Evolutionary conservation across 257 asterid genomes (phyloP).

Genomic region (Solanum megistacrolobum): DNA sequence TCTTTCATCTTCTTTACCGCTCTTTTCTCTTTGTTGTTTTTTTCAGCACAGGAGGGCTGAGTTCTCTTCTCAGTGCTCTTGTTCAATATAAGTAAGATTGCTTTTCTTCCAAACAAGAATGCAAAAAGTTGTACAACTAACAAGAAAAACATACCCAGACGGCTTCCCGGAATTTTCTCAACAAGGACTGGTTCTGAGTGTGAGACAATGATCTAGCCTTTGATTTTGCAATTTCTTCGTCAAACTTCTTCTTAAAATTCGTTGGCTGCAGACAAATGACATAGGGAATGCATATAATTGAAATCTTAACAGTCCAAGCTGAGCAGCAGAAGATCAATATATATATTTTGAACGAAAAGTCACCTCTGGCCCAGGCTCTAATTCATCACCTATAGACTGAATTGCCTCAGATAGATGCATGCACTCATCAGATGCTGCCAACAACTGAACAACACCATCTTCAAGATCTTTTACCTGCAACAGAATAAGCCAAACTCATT

Average conservation of each 20-base stretch:
- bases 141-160: slow-evolving; percentile 56
- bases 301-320: not conserved
- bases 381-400: slow-evolving; percentile 46
- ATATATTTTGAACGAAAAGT: slow-evolving; percentile 1
- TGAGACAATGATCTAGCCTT: slow-evolving; percentile 34
- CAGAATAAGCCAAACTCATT: not conserved
- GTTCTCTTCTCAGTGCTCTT: not conserved
- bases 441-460: slow-evolving; percentile 38
- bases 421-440: slow-evolving; percentile 62
- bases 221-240: slow-evolving; percentile 41
- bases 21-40: not conserved
- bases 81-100: not conserved
- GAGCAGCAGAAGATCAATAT: not conserved
- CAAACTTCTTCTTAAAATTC: slow-evolving; percentile 62
- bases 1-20: not conserved
- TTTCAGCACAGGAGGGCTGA: not conserved
- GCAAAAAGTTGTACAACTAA: not conserved
- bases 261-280: slow-evolving; percentile 43
- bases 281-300: not conserved
- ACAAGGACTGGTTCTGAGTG: slow-evolving; percentile 34
- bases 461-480: slow-evolving; percentile 84
- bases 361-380: slow-evolving; percentile 57
- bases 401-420: slow-evolving; percentile 56
- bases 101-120: not conserved
- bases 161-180: slow-evolving; percentile 82